Evolutionary conservation across 805 yeast species (phyloP).

Genomic region (Pichia thaimueangensis): DNA sequence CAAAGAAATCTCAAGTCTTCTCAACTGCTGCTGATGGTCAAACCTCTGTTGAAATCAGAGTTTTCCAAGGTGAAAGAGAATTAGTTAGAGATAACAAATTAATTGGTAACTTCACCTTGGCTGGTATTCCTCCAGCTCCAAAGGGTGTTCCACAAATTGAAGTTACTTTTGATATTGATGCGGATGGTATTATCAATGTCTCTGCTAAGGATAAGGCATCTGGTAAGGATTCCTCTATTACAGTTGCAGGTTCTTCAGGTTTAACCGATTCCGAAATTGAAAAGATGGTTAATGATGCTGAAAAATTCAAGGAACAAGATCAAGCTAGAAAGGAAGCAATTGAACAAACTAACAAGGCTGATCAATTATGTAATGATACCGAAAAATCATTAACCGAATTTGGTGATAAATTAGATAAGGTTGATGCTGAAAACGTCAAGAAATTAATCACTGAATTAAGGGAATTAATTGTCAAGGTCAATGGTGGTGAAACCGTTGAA

Average conservation of each 20-base stretch:
- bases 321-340: slow-evolving; percentile 51
- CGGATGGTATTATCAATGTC: slow-evolving; percentile 85
- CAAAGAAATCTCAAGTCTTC: slow-evolving; percentile 93
- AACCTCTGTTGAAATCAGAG: slow-evolving; percentile 95
- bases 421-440: slow-evolving; percentile 43
- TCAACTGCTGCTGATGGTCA: slow-evolving; percentile 96
- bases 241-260: slow-evolving; percentile 65
- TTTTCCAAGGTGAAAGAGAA: slow-evolving; percentile 99
- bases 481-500: slow-evolving; percentile 45
- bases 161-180: slow-evolving; percentile 93
- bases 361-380: slow-evolving; percentile 77
- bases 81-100: slow-evolving; percentile 95
- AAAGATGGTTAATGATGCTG: slow-evolving; percentile 59
- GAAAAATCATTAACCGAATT: slow-evolving; percentile 80
- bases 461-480: slow-evolving; percentile 57
- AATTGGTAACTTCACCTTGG: slow-evolving; percentile 91
- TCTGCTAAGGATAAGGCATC: slow-evolving; percentile 76
- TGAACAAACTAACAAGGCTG: slow-evolving; percentile 74
- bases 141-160: slow-evolving; percentile 93
- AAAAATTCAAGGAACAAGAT: slow-evolving; percentile 54
- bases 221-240: slow-evolving; percentile 68
- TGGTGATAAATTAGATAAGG: slow-evolving; percentile 49
- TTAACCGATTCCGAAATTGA: slow-evolving; percentile 63
- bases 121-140: slow-evolving; percentile 94
- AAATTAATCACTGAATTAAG: slow-evolving; percentile 53